phyloP scores from a whole-genome alignment of 164 flowering plant species.

The Umbellularia californica region DNA sequence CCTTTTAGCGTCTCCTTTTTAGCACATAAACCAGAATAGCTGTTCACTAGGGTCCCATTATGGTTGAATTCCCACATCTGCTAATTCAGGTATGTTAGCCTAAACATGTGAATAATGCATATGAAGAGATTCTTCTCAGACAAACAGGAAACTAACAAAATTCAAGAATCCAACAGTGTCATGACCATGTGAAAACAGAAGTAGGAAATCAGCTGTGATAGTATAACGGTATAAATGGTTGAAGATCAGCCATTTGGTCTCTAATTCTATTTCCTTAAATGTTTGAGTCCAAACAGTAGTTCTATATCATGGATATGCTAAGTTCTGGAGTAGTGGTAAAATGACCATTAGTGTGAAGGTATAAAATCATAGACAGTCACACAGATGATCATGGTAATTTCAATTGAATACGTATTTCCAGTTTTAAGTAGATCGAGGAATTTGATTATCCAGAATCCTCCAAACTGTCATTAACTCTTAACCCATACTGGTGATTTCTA shows the following conservation, averaged over 20 bases:
- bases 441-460: background rate
- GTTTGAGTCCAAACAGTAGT: background rate
- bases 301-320: background rate
- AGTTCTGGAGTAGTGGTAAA: background rate
- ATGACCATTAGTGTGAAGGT: background rate
- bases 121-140: background rate
- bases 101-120: background rate
- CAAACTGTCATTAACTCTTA: background rate
- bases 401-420: too few species aligned
- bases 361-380: background rate
- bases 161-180: background rate
- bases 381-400: background rate
- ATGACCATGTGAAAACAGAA: background rate
- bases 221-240: background rate
- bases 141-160: background rate
- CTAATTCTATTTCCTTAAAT: background rate
- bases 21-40: constrained; percentile 79
- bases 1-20: constrained; percentile 41
- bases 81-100: constrained; percentile 1
- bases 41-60: constrained; percentile 56
- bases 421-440: too few species aligned
- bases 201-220: background rate
- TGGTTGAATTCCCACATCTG: constrained; percentile 76
- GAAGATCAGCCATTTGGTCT: too few species aligned
- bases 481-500: too few species aligned